phyloP scores from a whole-genome alignment of 2,329 filamentous ascomycete genomes.

The Huntiella moniliformis region DNA sequence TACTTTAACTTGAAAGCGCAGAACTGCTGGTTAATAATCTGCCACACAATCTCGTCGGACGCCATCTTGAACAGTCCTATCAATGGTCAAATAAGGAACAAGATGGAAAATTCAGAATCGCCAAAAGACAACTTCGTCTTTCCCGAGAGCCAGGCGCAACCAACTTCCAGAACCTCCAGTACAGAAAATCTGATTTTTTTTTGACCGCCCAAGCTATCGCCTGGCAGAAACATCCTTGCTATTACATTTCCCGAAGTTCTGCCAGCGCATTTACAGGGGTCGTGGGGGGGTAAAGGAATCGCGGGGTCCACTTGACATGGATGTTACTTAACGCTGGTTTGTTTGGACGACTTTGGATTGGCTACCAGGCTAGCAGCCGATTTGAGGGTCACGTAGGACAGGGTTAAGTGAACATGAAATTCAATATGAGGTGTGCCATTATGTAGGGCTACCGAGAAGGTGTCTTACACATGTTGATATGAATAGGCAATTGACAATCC shows the following conservation, averaged over 20 bases:
- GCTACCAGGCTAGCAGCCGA: too few species aligned
- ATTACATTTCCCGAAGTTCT: slow-evolving; percentile 5
- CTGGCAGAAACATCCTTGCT: slow-evolving; percentile 9
- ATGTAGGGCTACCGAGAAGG: too few species aligned
- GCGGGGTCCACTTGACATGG: too few species aligned
- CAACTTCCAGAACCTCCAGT: not conserved
- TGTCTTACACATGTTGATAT: too few species aligned
- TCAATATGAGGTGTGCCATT: too few species aligned
- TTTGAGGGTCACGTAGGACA: too few species aligned
- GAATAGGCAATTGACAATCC: too few species aligned
- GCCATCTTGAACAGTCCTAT: slow-evolving; percentile 37
- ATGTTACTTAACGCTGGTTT: too few species aligned
- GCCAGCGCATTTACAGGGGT: not conserved
- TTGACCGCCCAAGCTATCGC: slow-evolving; percentile 10
- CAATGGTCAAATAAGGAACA: not conserved
- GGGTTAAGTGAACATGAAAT: too few species aligned
- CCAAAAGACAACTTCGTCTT: not conserved
- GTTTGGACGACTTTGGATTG: too few species aligned
- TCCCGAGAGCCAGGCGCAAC: not conserved
- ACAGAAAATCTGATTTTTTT: slow-evolving; percentile 12
- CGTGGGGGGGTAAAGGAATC: too few species aligned
- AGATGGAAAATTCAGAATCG: not conserved
- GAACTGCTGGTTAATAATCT: slow-evolving; percentile 87
- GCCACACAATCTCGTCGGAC: slow-evolving; percentile 94
- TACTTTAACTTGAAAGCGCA: slow-evolving; percentile 91